phyloP scores from a whole-genome alignment of 805 yeast species.

The Schwanniomyces polymorphus region DNA sequence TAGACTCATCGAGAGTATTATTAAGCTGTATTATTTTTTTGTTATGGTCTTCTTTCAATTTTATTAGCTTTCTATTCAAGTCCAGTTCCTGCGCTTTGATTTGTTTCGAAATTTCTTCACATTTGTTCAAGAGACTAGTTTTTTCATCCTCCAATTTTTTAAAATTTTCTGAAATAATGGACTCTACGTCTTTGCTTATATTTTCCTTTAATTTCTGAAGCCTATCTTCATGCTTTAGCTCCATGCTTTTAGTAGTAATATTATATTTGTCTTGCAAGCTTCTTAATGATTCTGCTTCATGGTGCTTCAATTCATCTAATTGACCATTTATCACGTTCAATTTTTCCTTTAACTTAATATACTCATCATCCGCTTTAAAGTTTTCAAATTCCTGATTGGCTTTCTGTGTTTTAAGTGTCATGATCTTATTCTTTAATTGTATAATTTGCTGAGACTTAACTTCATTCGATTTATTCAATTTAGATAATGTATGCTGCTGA shows the following conservation, averaged over 20 bases:
- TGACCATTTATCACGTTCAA: conserved; percentile 32
- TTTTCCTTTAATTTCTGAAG: conserved; percentile 25
- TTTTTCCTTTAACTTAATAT: conserved; percentile 37
- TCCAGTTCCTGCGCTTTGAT: conserved; percentile 16
- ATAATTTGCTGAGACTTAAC: conserved; percentile 15
- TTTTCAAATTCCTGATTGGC: conserved; percentile 37
- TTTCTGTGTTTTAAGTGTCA: conserved; percentile 35
- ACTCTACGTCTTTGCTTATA: conserved; percentile 34
- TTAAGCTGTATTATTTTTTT: conserved; percentile 13
- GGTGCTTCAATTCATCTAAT: conserved; percentile 25
- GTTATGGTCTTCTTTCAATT: conserved; percentile 24
- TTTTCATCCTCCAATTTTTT: conserved; percentile 28
- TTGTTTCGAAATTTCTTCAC: conserved; percentile 12
- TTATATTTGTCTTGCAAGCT: conserved; percentile 24
- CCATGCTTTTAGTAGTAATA: conserved; percentile 18
- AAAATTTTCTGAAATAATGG: conserved; percentile 32
- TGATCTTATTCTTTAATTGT: conserved; percentile 15
- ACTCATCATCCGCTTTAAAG: conserved; percentile 30
- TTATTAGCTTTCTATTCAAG: conserved; percentile 20
- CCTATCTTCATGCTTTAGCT: conserved; percentile 17
- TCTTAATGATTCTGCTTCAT: conserved; percentile 20
- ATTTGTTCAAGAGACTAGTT: conserved; percentile 10
- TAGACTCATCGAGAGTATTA: conserved; percentile 14
- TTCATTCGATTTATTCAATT: conserved; percentile 10
- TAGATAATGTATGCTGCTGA: conserved; percentile 7